A percentile compares a stretch with the other conserved stretches of the same genome.
phyloP scores from a whole-genome alignment of 306 rosid species.

The Sicyos baderoa region DNA sequence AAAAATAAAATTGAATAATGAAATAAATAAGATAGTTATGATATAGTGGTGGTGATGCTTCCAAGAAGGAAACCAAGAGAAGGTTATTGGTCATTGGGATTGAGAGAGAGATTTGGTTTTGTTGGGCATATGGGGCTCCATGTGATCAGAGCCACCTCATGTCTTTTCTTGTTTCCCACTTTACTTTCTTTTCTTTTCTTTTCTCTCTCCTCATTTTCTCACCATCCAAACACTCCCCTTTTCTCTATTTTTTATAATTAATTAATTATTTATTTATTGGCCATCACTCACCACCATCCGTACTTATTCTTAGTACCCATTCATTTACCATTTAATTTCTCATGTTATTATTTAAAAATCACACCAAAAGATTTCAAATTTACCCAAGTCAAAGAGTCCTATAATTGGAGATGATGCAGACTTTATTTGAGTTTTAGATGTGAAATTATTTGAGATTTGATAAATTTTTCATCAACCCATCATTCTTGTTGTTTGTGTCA shows the following conservation, averaged over 20 bases:
- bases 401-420: not conserved
- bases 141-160: conserved; percentile 49
- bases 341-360: not conserved
- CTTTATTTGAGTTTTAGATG: not conserved
- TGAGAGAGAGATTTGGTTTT: conserved; percentile 42
- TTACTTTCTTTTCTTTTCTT: not conserved
- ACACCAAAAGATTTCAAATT: not conserved
- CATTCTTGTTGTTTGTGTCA: not conserved
- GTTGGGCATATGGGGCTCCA: conserved; percentile 93
- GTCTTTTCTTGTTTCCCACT: conserved; percentile 22
- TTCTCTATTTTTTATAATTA: not conserved
- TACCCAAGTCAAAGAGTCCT: not conserved
- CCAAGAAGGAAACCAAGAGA: conserved; percentile 78
- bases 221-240: conserved; percentile 3
- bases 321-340: not conserved
- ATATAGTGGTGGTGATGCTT: conserved; percentile 42
- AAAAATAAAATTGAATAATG: not conserved
- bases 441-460: not conserved
- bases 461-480: not conserved
- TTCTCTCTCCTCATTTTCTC: not conserved
- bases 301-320: conserved; percentile 10
- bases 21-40: not conserved
- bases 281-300: conserved; percentile 15
- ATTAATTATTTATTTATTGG: not conserved
- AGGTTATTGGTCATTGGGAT: conserved; percentile 58